Evolutionary conservation across 2,329 filamentous ascomycete species (phyloP).

Genomic region (Bipolaris sorokiniana): DNA sequence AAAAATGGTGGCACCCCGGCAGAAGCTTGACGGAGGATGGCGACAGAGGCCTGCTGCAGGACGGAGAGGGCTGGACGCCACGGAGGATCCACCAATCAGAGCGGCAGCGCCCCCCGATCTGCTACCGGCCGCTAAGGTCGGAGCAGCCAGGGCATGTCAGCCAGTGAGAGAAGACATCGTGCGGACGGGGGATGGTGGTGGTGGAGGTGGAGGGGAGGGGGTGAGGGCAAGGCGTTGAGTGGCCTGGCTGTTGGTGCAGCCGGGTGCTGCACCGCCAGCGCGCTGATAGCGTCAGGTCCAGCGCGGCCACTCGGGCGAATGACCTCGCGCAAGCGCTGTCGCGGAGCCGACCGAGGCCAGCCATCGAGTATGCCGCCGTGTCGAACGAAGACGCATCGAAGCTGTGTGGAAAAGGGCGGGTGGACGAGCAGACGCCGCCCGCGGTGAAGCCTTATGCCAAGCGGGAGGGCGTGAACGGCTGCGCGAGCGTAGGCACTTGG

Average conservation of each 20-base stretch:
- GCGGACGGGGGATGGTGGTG: conserved; percentile 5
- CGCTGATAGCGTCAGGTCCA: conserved; percentile 40
- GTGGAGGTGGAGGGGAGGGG: too few species aligned
- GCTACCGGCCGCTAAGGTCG: conserved; percentile 44
- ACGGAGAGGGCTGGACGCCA: conserved; percentile 46
- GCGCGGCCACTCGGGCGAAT: conserved; percentile 33
- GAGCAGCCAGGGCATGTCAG: conserved; percentile 35
- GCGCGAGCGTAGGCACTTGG: too few species aligned
- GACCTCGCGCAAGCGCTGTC: conserved; percentile 17
- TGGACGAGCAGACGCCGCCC: conserved; percentile 28
- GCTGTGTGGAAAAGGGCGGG: conserved; percentile 38
- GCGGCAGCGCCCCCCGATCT: conserved; percentile 31
- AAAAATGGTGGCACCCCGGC: conserved; percentile 31
- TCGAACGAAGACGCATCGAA: conserved; percentile 46
- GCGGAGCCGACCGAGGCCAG: conserved; percentile 47
- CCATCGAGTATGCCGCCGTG: conserved; percentile 27
- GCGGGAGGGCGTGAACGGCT: conserved; percentile 9
- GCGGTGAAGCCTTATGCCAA: conserved; percentile 31
- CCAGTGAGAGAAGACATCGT: conserved; percentile 35
- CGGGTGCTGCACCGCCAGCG: conserved; percentile 33
- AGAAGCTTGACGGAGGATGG: conserved; percentile 34
- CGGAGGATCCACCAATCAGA: conserved; percentile 36
- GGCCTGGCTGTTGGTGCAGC: conserved; percentile 30
- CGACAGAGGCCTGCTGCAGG: conserved; percentile 40
- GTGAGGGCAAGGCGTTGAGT: conserved; percentile 22